Evolutionary conservation across 1,284 basidiomycete genomes (phyloP).

Genomic region (Tylopilus sp.): DNA sequence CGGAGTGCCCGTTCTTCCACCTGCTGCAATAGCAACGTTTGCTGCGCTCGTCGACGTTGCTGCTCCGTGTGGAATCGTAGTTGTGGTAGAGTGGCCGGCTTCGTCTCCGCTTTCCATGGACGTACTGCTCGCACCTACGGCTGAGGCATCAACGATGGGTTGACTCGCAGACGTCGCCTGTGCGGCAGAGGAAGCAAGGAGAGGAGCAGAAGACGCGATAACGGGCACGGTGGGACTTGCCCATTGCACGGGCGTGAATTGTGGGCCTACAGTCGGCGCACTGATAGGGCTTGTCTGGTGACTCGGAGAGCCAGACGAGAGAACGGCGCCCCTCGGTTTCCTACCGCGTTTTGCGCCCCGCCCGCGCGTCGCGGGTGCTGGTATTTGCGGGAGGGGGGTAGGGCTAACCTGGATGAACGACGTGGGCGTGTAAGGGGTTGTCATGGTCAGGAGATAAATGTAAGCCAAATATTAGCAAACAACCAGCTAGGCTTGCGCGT

Average conservation of each 20-base stretch:
- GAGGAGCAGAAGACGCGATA: conserved; percentile 12
- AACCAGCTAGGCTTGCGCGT: conserved; percentile 30
- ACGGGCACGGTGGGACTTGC: conserved; percentile 23
- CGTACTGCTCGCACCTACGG: conserved; percentile 6
- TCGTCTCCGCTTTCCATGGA: conserved; percentile 22
- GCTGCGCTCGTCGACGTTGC: background rate
- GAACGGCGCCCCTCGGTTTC: conserved; percentile 47
- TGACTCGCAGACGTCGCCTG: conserved; percentile 8
- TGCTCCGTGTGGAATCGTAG: background rate
- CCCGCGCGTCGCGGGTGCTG: conserved; percentile 36
- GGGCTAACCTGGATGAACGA: conserved; percentile 36
- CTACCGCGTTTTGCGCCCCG: conserved; percentile 56
- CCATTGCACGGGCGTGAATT: conserved; percentile 45
- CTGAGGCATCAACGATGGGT: conserved; percentile 1
- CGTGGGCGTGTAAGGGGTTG: conserved; percentile 21
- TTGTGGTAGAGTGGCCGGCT: conserved; percentile 13
- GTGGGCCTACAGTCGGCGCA: conserved; percentile 11
- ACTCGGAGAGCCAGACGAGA: conserved; percentile 23
- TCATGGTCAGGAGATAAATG: conserved; percentile 15
- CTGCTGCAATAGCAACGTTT: background rate
- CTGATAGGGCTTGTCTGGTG: conserved; percentile 10
- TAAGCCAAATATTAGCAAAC: conserved; percentile 22
- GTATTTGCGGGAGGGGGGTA: conserved; percentile 26
- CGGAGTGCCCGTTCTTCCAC: conserved; percentile 6
- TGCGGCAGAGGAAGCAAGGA: conserved; percentile 18